These are phyloP conservation scores for Inonotus hispidus DNA, from an alignment of 1,284 basidiomycete genomes.

Conservation along the genomic window DNA sequence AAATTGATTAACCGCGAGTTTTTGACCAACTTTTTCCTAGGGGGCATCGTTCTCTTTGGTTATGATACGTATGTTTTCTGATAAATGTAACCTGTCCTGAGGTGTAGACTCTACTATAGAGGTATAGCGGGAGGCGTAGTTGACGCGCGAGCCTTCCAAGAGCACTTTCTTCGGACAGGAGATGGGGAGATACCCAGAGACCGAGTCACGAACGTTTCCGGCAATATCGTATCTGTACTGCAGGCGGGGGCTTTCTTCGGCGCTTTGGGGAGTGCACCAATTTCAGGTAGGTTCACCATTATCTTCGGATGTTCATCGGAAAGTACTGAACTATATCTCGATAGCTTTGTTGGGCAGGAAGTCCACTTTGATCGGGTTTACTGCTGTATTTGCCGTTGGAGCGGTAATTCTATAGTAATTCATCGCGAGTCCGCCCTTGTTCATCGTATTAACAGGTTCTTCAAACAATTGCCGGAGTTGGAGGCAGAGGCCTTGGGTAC, in stretches of 20 bases:
- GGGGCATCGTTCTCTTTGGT: constrained; percentile 77
- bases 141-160: constrained; percentile 52
- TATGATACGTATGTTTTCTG: constrained; percentile 56
- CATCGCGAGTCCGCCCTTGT: not conserved
- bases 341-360: constrained; percentile 51
- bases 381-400: constrained; percentile 59
- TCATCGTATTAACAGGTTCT: constrained; percentile 33
- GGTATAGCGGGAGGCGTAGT: constrained; percentile 65
- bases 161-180: constrained; percentile 48
- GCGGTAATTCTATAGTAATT: constrained; percentile 42
- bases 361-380: constrained; percentile 52
- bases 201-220: constrained; percentile 44
- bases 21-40: constrained; percentile 22
- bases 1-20: not conserved
- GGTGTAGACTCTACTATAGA: constrained; percentile 25
- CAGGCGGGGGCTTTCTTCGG: constrained; percentile 82
- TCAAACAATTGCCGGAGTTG: constrained; percentile 54
- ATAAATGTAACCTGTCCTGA: not conserved
- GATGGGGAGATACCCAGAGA: constrained; percentile 33
- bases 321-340: not conserved
- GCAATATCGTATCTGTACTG: constrained; percentile 69
- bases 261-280: constrained; percentile 56
- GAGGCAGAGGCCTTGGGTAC: constrained; percentile 48
- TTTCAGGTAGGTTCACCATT: constrained; percentile 43
- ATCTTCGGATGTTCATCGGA: not conserved